Base-by-base conservation (phyloP, 805 yeast genomes). In the Ogataea thermomethanolica region DNA sequence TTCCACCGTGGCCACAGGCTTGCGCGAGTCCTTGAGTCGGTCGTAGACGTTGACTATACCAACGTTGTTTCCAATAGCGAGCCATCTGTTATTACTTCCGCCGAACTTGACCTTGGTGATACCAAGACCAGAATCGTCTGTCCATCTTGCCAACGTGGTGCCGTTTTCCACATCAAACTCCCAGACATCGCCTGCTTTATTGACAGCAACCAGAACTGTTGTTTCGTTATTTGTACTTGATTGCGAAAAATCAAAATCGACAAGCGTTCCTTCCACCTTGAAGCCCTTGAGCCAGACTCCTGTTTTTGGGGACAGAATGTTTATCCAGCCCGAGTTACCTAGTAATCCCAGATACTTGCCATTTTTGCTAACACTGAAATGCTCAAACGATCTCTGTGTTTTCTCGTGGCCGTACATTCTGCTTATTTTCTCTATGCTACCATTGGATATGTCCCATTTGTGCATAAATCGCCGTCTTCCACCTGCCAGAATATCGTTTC, bases 391-490 rank as follows among this genome's bases (percentile, higher is more conserved):
- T 51, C 76, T 75, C 67, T 91, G 98, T 25, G 82, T 78, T 25
- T 73, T 67, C 56, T 87, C 96, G 56, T 90, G 95, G 4, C 99
- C 99, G 59, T 90, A 91, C 72, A 91, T 65, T 62, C 96, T 78
- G 39, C 85, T 78, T 29, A 93, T 79, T 64, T 90, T 93, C 50
- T 89, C 95, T 31, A 89, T 78, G 1, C 74, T 66, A 11, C 78
- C 77, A 38, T 44, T 48, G 38, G 61, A 59, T 36, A 93, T 69
- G 61, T 89, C 90, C 96, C 98, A 90, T 35, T 88, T 81, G 65
- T 84, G 87, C 87, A 93, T 81, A 59, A 82, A 90, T 43, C 86
- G 74, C 67, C 99, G 78, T 66, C 97, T 79, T 44, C 98, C 99
- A 46, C 84, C 95, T 2, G 95, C 85, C 57, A 78, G 82, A 8